Base-by-base conservation (phyloP, 441 rosid genomes). In the Erysimum cheiri region DNA sequence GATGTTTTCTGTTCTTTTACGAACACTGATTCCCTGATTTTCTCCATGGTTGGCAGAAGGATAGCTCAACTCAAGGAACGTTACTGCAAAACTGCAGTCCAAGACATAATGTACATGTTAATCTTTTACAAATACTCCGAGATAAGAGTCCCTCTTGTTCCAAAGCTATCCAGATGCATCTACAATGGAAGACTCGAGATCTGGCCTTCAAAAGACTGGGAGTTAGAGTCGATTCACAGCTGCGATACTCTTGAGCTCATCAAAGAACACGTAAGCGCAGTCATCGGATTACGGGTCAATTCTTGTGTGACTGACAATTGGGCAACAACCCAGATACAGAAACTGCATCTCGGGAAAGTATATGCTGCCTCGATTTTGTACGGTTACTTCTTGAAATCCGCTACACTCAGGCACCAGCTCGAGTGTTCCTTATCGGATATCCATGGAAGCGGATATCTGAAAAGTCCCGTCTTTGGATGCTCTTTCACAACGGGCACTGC, bases 311-410 rank as follows among this genome's bases (percentile, higher is more conserved):
- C 85, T 15, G 97, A 93, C 67, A 76, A 33, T 72, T 89, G 97
- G 96, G 92, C 91, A 17, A 91, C 85, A 58, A 91, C 96, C 8
- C 80, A 91, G 80, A 80, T 91, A 39, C 81, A 78, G 28, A 69
- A 68, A 41, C 69, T 68, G 22, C 88, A 79, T 17, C 87, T 94
- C 22, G 68, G 85, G 35, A 80, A 76, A 46, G 65, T 88, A 3
- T 94, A 91, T 69, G 82, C 74, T 28, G 84, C 89, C 64, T 94
- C 98, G 7, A 78, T 88, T 70, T 75, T 91, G 60, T 91, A 87
- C 46, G 98, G 97, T 55, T 94, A 94, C 78, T 91, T 91, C 81
- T 76, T 94, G 36, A 88, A 91, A 78, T 91, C 96, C 0, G 97
- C 88, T 48, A 83, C 90, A n/a, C 63, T 78, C 10, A 89, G 97